Conservation (phyloP, 768 basidiomycete species). For the Russula brevipes region DNA sequence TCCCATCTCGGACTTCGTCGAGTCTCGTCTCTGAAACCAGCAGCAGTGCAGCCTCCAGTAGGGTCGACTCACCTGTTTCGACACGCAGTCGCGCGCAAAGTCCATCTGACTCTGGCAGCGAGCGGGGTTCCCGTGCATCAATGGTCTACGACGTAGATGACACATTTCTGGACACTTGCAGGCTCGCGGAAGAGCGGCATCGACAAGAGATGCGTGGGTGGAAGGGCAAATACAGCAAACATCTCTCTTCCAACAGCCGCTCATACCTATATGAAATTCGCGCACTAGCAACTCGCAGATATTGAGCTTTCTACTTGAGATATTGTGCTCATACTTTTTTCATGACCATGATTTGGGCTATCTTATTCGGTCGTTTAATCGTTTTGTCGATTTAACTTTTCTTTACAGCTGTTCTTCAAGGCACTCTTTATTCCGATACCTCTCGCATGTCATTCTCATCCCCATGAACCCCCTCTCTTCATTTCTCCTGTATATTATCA, state of each 20-base stretch:
- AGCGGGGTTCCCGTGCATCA: constrained; percentile 74
- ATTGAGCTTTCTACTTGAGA: constrained; percentile 31
- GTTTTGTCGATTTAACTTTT: constrained; percentile 6
- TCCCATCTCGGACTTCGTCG: constrained; percentile 30
- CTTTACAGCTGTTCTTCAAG: background rate
- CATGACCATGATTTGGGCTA: constrained; percentile 13
- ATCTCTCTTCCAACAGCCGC: constrained; percentile 46
- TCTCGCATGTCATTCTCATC: constrained; percentile 1
- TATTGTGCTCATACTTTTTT: constrained; percentile 11
- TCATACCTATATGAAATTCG: constrained; percentile 75
- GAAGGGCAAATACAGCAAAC: constrained; percentile 34
- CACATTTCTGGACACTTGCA: constrained; percentile 64
- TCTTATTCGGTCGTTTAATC: constrained; percentile 18
- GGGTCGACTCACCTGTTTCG: constrained; percentile 51
- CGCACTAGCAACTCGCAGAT: constrained; percentile 79
- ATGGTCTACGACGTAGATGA: constrained; percentile 76
- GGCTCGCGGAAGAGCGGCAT: constrained; percentile 77
- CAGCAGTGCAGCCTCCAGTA: constrained; percentile 32
- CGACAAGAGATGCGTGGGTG: constrained; percentile 81
- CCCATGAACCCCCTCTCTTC: background rate
- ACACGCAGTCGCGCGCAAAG: constrained; percentile 56
- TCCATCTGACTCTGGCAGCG: constrained; percentile 71
- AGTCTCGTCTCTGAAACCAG: constrained; percentile 27
- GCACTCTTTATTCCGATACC: background rate
- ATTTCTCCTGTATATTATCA: constrained; percentile 6